Conservation (phyloP, 2,329 filamentous ascomycete genomes). For the Neofusicoccum cordaticola region DNA sequence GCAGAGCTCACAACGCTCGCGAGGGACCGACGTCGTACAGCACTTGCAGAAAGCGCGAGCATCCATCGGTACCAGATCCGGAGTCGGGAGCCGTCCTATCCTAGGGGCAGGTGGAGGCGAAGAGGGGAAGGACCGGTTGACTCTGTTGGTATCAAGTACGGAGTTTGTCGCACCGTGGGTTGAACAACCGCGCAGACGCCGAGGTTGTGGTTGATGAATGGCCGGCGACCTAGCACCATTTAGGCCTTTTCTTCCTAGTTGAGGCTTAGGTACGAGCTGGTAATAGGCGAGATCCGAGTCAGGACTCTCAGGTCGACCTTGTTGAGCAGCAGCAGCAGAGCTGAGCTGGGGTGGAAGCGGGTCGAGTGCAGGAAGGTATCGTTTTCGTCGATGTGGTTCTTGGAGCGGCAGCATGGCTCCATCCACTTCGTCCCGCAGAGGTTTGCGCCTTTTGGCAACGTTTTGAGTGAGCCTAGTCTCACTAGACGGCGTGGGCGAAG, state of each 20-base stretch:
- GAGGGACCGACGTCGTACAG: conserved; percentile 19
- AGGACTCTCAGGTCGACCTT: not conserved
- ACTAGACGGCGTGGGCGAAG: not conserved
- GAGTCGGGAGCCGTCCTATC: conserved; percentile 30
- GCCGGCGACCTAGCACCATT: not conserved
- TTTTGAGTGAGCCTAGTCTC: not conserved
- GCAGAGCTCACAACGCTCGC: conserved; percentile 25
- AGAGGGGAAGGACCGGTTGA: not conserved
- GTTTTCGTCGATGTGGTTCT: not conserved
- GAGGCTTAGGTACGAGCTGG: not conserved
- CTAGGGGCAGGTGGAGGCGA: conserved; percentile 31
- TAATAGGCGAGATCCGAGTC: too few species aligned
- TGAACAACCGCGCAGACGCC: not conserved
- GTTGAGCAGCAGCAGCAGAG: not conserved
- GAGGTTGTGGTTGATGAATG: not conserved
- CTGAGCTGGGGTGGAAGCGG: not conserved
- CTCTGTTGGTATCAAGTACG: not conserved
- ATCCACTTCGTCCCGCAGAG: not conserved
- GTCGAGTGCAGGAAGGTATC: not conserved
- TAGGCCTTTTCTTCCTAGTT: not conserved
- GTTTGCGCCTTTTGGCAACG: not conserved
- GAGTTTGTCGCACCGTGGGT: not conserved
- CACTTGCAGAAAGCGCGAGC: conserved; percentile 34
- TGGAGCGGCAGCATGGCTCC: not conserved
- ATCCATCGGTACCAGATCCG: conserved; percentile 31